A percentile compares a stretch with the other conserved stretches of the same genome.
These are phyloP conservation scores for Vaccinium darrowii DNA, from an alignment of 148 eudicot species.

Conservation along the genomic window DNA sequence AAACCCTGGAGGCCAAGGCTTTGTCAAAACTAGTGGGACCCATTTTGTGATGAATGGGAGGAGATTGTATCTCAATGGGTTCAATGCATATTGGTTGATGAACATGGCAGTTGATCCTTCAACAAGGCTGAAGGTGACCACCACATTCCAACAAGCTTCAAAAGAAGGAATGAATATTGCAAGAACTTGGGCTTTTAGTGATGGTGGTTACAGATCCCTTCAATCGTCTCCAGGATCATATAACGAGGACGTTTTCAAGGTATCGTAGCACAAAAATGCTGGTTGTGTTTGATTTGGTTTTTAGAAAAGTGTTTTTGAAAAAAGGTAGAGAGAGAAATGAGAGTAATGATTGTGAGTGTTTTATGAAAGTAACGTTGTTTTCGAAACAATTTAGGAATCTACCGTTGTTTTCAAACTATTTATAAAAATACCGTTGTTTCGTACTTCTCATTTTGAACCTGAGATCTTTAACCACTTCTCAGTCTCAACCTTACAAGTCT, in stretches of 20 bases:
- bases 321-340: no score
- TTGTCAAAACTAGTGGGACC: slow-evolving; percentile 16
- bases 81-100: slow-evolving; percentile 32
- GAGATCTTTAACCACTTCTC: no score
- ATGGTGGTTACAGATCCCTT: slow-evolving; percentile 29
- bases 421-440: no score
- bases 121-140: slow-evolving; percentile 15
- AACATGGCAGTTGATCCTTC: slow-evolving; percentile 16
- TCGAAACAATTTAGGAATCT: no score
- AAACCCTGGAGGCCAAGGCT: background rate
- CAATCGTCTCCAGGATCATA: slow-evolving; percentile 28
- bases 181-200: slow-evolving; percentile 46
- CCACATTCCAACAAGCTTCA: slow-evolving; percentile 27
- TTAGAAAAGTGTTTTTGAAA: no score
- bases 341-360: no score
- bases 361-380: no score
- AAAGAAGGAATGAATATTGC: slow-evolving; percentile 33
- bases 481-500: no score
- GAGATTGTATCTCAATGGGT: slow-evolving; percentile 24
- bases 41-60: slow-evolving; percentile 22
- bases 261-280: background rate
- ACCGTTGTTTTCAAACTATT: no score
- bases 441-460: no score
- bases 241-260: slow-evolving; percentile 38
- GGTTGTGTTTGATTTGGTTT: no score